A percentile compares a stretch with the other conserved stretches of the same genome.
Evolutionary conservation across 768 basidiomycete genomes (phyloP).

Genomic region (Sporobolomyces pararoseus): DNA sequence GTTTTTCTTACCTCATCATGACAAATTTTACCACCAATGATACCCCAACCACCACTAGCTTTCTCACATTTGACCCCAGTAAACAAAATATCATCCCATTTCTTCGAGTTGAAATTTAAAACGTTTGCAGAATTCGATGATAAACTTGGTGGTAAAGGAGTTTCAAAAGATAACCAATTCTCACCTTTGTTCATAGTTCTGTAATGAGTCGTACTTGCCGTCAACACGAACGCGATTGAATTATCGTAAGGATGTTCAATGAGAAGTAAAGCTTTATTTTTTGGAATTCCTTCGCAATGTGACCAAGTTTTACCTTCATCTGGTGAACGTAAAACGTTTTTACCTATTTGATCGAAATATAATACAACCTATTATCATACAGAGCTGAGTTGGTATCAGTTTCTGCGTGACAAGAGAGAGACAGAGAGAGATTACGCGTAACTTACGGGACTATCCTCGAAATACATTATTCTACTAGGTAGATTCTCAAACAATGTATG

Average conservation of each 20-base stretch:
- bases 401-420: too few relatives aligned
- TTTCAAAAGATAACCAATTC: conserved; percentile 77
- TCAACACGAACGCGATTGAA: conserved; percentile 76
- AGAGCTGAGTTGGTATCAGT: too few relatives aligned
- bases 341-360: conserved; percentile 69
- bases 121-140: conserved; percentile 61
- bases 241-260: conserved; percentile 84
- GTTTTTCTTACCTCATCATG: conserved; percentile 65
- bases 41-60: conserved; percentile 52
- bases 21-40: conserved; percentile 62
- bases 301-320: conserved; percentile 80
- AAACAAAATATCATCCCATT: conserved; percentile 68
- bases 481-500: conserved; percentile 45
- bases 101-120: conserved; percentile 81
- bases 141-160: conserved; percentile 61
- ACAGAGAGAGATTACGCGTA: background rate
- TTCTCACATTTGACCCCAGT: conserved; percentile 68
- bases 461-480: conserved; percentile 57
- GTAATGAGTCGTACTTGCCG: conserved; percentile 71
- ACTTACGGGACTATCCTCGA: conserved; percentile 81
- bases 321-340: conserved; percentile 69
- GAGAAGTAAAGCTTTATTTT: conserved; percentile 64
- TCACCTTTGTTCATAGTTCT: conserved; percentile 81
- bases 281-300: conserved; percentile 55
- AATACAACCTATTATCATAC: conserved; percentile 59